These are phyloP conservation scores for Fraxinus xanthoxyloides DNA, from an alignment of 305 asterid genomes.

Conservation along the genomic window DNA sequence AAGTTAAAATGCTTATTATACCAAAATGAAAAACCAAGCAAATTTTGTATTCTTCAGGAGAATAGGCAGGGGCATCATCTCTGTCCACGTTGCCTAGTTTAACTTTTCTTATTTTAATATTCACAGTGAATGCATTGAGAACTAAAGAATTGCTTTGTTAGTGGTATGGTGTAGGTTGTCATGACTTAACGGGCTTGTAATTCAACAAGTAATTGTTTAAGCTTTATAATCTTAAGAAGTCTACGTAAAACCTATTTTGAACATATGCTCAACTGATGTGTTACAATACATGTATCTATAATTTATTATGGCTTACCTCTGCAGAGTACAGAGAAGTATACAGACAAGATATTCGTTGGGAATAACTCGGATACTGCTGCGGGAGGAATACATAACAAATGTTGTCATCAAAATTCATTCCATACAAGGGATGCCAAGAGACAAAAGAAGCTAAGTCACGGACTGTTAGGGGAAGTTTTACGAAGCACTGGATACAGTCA, in stretches of 20 bases:
- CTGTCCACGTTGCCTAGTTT: not conserved
- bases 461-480: slow-evolving; percentile 28
- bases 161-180: not conserved
- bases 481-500: slow-evolving; percentile 24
- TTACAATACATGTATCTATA: slow-evolving; percentile 1
- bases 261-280: not conserved
- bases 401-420: slow-evolving; percentile 8
- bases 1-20: not conserved
- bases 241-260: not conserved
- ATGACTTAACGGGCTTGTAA: not conserved
- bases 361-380: slow-evolving; percentile 21
- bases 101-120: not conserved
- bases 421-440: slow-evolving; percentile 56
- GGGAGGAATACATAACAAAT: slow-evolving; percentile 19
- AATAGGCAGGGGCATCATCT: not conserved
- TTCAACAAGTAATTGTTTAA: not conserved
- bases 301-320: slow-evolving; percentile 5
- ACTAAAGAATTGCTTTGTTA: not conserved
- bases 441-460: slow-evolving; percentile 46
- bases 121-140: not conserved
- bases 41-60: not conserved
- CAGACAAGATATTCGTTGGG: slow-evolving; percentile 29
- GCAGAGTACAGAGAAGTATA: slow-evolving; percentile 36
- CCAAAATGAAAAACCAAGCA: not conserved
- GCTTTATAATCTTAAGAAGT: not conserved